Evolutionary conservation across 169 alveolate genomes (phyloP), one percentile per base, ranked within the genome.

Genomic region (Perkinsus marinus): DNA sequence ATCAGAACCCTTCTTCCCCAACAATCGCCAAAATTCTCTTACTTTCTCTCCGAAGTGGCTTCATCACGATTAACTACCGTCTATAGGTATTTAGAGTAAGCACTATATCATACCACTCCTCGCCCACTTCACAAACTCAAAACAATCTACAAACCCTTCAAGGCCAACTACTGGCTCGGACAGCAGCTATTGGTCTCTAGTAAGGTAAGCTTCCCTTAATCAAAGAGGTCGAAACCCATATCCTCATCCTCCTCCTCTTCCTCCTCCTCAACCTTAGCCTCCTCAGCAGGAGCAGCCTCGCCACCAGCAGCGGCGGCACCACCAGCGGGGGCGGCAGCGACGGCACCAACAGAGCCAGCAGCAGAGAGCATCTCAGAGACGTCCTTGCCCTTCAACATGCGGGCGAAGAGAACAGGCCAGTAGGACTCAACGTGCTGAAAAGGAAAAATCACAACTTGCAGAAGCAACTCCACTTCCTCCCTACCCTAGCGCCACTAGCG

Each of bases 341-440:
- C 95, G 68, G 95, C 96, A 91, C 93, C 96, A 68, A 94, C 95
- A 36, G 94, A 90, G 39, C 94, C 93, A 36, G 96, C 92, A 39
- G 94, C 95, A n/a, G 95, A 92, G 26, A 90, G 94, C 92, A 90
- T 93, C 93, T 92, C 93, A 68, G 37, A 89, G 68, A 36, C 93
- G 93, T 98, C 96, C 94, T 96, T 96, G 91, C 97, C 98, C 95
- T 95, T 93, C 68, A 97, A 95, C 41, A 98, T 98, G 91, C 95
- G 96, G 90, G 98, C 99, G 95, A 97, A 98, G 92, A 97, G 97
- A 95, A 96, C 96, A 68, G 99, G 99, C 96, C 97, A 95, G 97
- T 96, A 98, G 90, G 98, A 97, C 94, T 97, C 98, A 47, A 97
- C 98, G 22, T 57, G 79, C 79, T 57, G 22, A 57, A 57, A 16